Evolutionary conservation across 192 early-diverging fungal species (phyloP), one percentile per base, ranked within the genome.

Genomic region (Chytriomyces confervae): DNA sequence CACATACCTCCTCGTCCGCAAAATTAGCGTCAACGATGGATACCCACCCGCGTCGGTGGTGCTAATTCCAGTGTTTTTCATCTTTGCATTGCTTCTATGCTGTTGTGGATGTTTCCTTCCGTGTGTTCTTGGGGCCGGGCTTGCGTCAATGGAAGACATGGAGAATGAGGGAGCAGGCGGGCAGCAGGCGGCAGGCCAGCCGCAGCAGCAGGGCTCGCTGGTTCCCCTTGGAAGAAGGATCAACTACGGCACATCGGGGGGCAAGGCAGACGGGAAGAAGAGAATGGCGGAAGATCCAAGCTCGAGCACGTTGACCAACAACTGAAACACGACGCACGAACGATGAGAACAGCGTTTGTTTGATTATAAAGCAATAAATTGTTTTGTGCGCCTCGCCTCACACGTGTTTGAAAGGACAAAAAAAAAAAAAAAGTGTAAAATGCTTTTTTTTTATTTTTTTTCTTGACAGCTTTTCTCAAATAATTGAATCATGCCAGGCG

Each of bases 61-160:
- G 44, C 74, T 87, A 5, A 86, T 89, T 61, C 88, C 88, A 16
- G 80, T 89, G 20, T 89, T 89, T 69, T 86, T 89, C 71, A 27
- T 89, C 45, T 50, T 80, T 61, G 47, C 78, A 6, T 9, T 87
- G 45, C 20, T 87, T 10, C 75, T 87, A 44, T 85, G 83, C 75
- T 85, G 85, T 72, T 47, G 77, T 36, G 87, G 83, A 49, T 89
- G 88, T 77, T 83, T 77, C 24, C 62, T 80, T 62, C 83, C 82
- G 23, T 74, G 82, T 74, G 5, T 87, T 70, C 36, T 72, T 46
- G 69, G 69, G 46, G 65, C 62, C 11, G 77, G 71, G 49, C 57
- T 79, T 29, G 72, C 62, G 20, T 11, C 23, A 3, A 61, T 79
- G 68, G 64, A 75, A 9, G 62, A 66, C 20, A 61, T 66, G 71